phyloP scores from a whole-genome alignment of 768 basidiomycete genomes.

The Pholiota conissans region DNA sequence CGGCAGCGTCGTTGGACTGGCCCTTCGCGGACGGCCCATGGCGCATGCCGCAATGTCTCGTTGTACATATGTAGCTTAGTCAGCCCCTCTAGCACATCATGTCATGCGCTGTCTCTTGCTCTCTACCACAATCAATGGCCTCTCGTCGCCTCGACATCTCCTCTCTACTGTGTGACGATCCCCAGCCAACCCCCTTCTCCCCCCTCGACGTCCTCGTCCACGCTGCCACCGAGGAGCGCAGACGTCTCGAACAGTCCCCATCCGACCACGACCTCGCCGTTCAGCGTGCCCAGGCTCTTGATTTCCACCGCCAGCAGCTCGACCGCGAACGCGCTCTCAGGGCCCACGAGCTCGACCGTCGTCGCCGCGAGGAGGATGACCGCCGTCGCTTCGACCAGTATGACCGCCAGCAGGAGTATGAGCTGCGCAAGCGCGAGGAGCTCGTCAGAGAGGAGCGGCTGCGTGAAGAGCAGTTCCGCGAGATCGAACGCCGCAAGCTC shows the following conservation, averaged over 20 bases:
- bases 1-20: slow-evolving; percentile 53
- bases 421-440: slow-evolving; percentile 15
- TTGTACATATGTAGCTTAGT: slow-evolving; percentile 59
- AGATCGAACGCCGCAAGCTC: slow-evolving; percentile 13
- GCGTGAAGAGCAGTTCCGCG: slow-evolving; percentile 19
- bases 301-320: slow-evolving; percentile 10
- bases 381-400: slow-evolving; percentile 13
- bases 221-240: slow-evolving; percentile 66
- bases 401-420: slow-evolving; percentile 11
- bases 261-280: slow-evolving; percentile 1
- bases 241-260: slow-evolving; percentile 38
- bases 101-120: slow-evolving; percentile 23
- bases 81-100: slow-evolving; percentile 11
- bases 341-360: slow-evolving; percentile 2
- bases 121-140: slow-evolving; percentile 45
- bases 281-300: slow-evolving; percentile 11
- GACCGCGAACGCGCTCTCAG: slow-evolving; percentile 7
- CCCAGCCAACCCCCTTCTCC: slow-evolving; percentile 30
- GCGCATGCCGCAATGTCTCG: slow-evolving; percentile 86
- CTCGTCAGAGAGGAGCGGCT: slow-evolving; percentile 13
- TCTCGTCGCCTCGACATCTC: slow-evolving; percentile 76
- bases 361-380: slow-evolving; percentile 1
- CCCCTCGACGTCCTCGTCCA: slow-evolving; percentile 67
- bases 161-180: slow-evolving; percentile 66
- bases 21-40: slow-evolving; percentile 70